phyloP scores from a whole-genome alignment of 805 yeast genomes.

The Metschnikowia aberdeeniae region DNA sequence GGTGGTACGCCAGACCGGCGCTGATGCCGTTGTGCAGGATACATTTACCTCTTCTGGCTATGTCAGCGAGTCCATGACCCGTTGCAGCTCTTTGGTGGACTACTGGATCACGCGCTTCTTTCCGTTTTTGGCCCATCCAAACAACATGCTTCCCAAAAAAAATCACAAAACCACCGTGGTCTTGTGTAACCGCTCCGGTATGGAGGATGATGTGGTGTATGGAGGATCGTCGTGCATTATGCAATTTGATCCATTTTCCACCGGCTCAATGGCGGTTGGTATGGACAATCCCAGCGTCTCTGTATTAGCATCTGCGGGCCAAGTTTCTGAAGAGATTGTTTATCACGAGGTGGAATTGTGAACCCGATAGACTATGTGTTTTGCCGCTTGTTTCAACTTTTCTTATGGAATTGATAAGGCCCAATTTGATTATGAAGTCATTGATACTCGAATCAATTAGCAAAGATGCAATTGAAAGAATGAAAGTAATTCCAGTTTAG shows the following conservation, averaged over 20 bases:
- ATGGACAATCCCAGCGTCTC: constrained; percentile 42
- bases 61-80: constrained; percentile 7
- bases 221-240: constrained; percentile 63
- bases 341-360: constrained; percentile 52
- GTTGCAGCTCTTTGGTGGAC: constrained; percentile 32
- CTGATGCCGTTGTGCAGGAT: not conserved
- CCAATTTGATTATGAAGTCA: no score
- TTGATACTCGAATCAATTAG: no score
- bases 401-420: no score
- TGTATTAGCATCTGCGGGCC: constrained; percentile 53
- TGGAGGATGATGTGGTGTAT: constrained; percentile 65
- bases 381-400: no score
- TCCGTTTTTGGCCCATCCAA: constrained; percentile 50
- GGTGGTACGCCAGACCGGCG: not conserved
- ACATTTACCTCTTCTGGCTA: not conserved
- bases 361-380: not conserved
- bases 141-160: constrained; percentile 22
- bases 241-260: constrained; percentile 41
- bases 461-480: no score
- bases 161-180: constrained; percentile 36
- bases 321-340: constrained; percentile 62
- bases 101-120: constrained; percentile 74
- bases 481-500: no score
- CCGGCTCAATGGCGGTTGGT: constrained; percentile 31
- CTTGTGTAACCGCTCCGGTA: constrained; percentile 69